These are phyloP conservation scores for Talaromyces sp. DNA, from an alignment of 2,329 filamentous ascomycete species.

Conservation along the genomic window DNA sequence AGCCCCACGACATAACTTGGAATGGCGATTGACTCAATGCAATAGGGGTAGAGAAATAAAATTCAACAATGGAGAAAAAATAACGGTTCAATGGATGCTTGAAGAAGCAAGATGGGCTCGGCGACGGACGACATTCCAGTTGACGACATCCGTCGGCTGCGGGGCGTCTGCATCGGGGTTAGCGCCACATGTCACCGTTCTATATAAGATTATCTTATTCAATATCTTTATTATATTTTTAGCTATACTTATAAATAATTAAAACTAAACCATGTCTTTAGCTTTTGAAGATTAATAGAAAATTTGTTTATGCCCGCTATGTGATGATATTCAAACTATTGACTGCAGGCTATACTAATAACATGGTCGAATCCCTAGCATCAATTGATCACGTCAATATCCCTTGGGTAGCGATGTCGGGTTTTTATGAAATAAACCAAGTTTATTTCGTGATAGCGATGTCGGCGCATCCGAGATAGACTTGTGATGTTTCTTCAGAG, in stretches of 20 bases:
- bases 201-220: background rate
- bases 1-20: background rate
- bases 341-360: no score
- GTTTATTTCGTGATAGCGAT: constrained; percentile 39
- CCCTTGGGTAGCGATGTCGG: no score
- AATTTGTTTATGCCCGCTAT: no score
- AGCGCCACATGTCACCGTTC: background rate
- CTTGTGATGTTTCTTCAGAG: constrained; percentile 51
- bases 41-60: background rate
- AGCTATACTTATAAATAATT: no score
- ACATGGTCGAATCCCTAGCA: no score
- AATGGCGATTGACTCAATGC: background rate
- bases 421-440: no score
- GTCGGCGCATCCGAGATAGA: constrained; percentile 52
- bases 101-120: background rate
- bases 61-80: background rate
- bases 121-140: background rate
- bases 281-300: no score
- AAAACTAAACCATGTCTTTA: no score
- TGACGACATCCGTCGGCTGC: background rate
- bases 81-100: background rate
- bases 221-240: background rate
- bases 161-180: background rate
- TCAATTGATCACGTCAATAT: no score
- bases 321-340: no score